Evolutionary conservation across 2,329 filamentous ascomycete species (phyloP).

Genomic region (Teratosphaeria epicoccoides): DNA sequence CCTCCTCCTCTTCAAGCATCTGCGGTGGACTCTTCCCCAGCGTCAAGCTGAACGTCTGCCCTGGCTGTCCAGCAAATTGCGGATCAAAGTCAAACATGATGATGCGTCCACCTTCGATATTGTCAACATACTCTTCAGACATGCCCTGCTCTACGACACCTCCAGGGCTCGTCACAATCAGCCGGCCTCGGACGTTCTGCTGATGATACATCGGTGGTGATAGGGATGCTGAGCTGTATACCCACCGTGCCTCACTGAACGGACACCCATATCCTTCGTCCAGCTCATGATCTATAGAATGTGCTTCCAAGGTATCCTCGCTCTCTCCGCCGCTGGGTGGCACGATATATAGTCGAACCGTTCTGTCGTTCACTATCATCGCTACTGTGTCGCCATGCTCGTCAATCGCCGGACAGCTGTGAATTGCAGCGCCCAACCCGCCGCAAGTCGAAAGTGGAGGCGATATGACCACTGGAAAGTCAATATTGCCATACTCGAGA

Average conservation of each 20-base stretch:
- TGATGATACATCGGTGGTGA: conserved; percentile 17
- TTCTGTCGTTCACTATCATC: conserved; percentile 30
- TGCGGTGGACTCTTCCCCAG: conserved; percentile 26
- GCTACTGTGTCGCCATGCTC: conserved; percentile 28
- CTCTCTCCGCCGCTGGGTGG: conserved; percentile 21
- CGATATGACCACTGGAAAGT: conserved; percentile 29
- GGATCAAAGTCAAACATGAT: conserved; percentile 26
- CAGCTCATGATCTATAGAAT: conserved; percentile 29
- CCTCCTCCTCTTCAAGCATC: conserved; percentile 23
- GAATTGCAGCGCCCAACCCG: conserved; percentile 27
- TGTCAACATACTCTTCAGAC: conserved; percentile 23
- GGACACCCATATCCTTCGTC: conserved; percentile 29
- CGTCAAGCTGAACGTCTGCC: conserved; percentile 26
- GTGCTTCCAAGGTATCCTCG: conserved; percentile 23
- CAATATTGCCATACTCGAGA: conserved; percentile 26
- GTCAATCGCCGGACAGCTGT: conserved; percentile 26
- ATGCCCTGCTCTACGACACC: conserved; percentile 20
- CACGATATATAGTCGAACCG: conserved; percentile 27
- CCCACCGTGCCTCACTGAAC: conserved; percentile 27
- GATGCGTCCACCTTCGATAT: conserved; percentile 28
- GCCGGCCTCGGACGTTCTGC: conserved; percentile 21
- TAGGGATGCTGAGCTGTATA: conserved; percentile 22
- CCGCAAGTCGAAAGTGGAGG: conserved; percentile 28
- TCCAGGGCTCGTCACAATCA: conserved; percentile 28
- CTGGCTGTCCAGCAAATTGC: conserved; percentile 27